Conservation (phyloP, 2,329 filamentous ascomycete genomes). For the Pseudogymnoascus sp. region DNA sequence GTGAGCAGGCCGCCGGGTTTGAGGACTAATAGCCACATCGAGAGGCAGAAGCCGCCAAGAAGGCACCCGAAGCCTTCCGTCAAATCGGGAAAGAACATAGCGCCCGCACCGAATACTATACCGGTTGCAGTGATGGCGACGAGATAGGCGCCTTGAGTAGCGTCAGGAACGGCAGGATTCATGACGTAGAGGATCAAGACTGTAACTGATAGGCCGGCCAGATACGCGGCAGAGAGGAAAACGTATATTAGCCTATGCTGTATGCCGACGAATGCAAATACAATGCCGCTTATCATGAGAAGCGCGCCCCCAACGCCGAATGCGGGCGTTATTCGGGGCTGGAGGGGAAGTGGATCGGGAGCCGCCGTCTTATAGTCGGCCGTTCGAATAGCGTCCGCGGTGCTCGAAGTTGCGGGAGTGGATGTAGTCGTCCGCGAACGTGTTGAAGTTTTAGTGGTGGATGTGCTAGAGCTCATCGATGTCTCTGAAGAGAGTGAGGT, state of each 20-base stretch:
- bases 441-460: neutral
- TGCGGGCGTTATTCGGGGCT: conserved; percentile 69
- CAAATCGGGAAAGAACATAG: conserved; percentile 74
- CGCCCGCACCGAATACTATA: conserved; percentile 61
- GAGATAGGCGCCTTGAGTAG: conserved; percentile 78
- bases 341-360: conserved; percentile 52
- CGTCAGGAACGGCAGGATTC: conserved; percentile 65
- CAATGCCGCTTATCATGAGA: conserved; percentile 62
- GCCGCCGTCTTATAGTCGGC: conserved; percentile 1
- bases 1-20: conserved; percentile 67
- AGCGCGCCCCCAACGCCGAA: conserved; percentile 72
- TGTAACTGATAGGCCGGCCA: conserved; percentile 64
- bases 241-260: conserved; percentile 73
- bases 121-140: conserved; percentile 70
- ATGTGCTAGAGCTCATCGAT: neutral
- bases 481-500: neutral
- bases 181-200: conserved; percentile 87
- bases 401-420: neutral
- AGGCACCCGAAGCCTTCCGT: conserved; percentile 66
- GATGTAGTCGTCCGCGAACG: conserved; percentile 4
- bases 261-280: conserved; percentile 70
- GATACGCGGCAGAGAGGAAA: conserved; percentile 70
- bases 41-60: conserved; percentile 27
- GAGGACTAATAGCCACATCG: conserved; percentile 72
- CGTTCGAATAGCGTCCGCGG: conserved; percentile 1